phyloP scores from a whole-genome alignment of 495 filamentous ascomycete genomes.

The Podospora tetraspora region DNA sequence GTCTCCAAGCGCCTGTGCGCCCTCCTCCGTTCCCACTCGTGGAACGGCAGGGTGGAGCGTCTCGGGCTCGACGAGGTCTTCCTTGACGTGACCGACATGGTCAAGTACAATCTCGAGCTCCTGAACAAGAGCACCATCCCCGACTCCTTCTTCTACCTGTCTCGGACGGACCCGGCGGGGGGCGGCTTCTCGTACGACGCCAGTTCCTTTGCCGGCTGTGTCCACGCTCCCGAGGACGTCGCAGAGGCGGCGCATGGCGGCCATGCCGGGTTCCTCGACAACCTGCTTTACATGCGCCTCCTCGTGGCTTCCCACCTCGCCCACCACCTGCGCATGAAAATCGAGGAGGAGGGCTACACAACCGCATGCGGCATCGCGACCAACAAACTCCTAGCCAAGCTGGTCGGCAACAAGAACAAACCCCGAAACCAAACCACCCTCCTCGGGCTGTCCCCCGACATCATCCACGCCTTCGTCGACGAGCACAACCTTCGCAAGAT shows the following conservation, averaged over 20 bases:
- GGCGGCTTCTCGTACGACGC: constrained; percentile 75
- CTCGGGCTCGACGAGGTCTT: constrained; percentile 82
- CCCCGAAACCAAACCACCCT: constrained; percentile 82
- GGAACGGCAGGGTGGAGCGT: constrained; percentile 69
- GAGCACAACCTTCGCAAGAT: constrained; percentile 71
- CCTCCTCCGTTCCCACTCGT: constrained; percentile 62
- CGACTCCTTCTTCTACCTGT: constrained; percentile 76
- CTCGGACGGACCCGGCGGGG: constrained; percentile 61
- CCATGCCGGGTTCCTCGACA: constrained; percentile 8
- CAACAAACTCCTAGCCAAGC: constrained; percentile 76
- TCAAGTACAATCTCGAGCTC: constrained; percentile 68
- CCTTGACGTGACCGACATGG: constrained; percentile 75
- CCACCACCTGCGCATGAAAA: constrained; percentile 57
- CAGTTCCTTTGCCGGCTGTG: constrained; percentile 41
- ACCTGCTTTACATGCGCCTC: constrained; percentile 48
- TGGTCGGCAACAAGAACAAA: constrained; percentile 80
- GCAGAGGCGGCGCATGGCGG: background rate
- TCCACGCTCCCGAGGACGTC: constrained; percentile 16
- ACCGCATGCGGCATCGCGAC: constrained; percentile 83
- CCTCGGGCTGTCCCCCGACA: constrained; percentile 54
- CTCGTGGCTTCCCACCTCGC: constrained; percentile 72
- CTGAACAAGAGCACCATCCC: constrained; percentile 60
- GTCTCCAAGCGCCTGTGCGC: constrained; percentile 74
- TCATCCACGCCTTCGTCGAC: constrained; percentile 64
- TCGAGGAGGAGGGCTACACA: constrained; percentile 80